Percentiles rank a stretch among this genome's conserved stretches.
Conservation (phyloP, 805 yeast species). For the Barnettozyma salicaria region DNA sequence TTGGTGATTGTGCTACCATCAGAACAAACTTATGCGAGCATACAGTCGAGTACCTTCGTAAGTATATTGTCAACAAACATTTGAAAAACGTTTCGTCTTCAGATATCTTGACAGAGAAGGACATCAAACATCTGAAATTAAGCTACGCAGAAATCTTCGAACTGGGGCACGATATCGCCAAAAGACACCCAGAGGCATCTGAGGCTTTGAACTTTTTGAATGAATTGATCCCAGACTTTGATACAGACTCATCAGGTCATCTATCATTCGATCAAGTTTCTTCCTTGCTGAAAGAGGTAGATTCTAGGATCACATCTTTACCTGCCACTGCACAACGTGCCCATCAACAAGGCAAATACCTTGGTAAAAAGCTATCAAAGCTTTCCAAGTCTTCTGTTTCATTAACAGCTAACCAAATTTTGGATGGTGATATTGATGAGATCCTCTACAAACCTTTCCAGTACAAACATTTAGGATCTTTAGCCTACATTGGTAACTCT, state of each 20-base stretch:
- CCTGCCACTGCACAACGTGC: conserved; percentile 78
- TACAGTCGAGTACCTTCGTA: conserved; percentile 45
- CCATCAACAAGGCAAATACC: conserved; percentile 61
- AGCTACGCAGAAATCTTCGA: conserved; percentile 43
- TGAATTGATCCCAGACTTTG: conserved; percentile 48
- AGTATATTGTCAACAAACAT: conserved; percentile 39
- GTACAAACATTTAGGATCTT: conserved; percentile 58
- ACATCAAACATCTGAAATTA: conserved; percentile 42
- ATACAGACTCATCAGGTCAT: conserved; percentile 40
- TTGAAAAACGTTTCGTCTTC: conserved; percentile 29
- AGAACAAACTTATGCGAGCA: conserved; percentile 54
- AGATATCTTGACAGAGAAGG: conserved; percentile 42
- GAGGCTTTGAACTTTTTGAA: conserved; percentile 49
- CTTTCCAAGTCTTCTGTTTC: conserved; percentile 42
- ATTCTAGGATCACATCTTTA: conserved; percentile 56
- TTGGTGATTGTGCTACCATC: conserved; percentile 68
- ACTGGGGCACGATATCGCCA: conserved; percentile 41
- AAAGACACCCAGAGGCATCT: conserved; percentile 50
- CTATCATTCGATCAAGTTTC: conserved; percentile 48
- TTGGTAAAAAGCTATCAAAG: conserved; percentile 53
- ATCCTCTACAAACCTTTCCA: conserved; percentile 51
- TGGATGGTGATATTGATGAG: conserved; percentile 52
- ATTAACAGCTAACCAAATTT: conserved; percentile 38
- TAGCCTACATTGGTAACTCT: conserved; percentile 65
- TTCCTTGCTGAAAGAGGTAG: conserved; percentile 45